Base-by-base conservation (phyloP, 306 rosid genomes). In the Cicer arietinum region DNA sequence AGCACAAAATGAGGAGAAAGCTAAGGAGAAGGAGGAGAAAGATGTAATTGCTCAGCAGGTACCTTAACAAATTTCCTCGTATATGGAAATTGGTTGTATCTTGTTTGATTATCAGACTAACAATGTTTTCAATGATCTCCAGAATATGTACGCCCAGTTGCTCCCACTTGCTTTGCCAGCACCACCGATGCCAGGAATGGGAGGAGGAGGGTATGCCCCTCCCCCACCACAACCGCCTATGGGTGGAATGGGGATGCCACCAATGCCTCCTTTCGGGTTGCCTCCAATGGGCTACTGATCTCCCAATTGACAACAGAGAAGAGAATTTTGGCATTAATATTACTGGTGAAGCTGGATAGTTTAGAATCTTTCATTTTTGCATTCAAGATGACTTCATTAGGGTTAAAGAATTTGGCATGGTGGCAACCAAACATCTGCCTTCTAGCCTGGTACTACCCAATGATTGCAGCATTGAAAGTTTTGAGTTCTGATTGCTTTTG, bases 131-230 rank as follows among this genome's bases (percentile, higher is more conserved):
- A 47, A 59, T 84, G 79, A 42, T 80, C 54, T 85, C 76, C 97
- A 93, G 98, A 93, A 93, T 85, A 91, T 93, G 98, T 91, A 93
- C 71, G 97, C 98, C 69, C 98, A 93, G 80, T 84, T 93, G 87
- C 82, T 93, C 78, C 98, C 98, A 42, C 96, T 83, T 68, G 98
- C 98, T 75, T 84, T 93, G 84, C 98, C 98, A 44, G 98, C 98
- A 56, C 98, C 98, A 16, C 98, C 98, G 7, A 89, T 93, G 88
- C 96, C 91, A 37, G 91, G 92, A 71, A 87, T 89, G 94, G 87
- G 89, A 89, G 87, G 89, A 25, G 96, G 98, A 12, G 89, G 89
- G 60, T 91, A 40, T 53, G 65, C 73, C 7, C 84, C 86, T 9
- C 22, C 78, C n/a, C 85, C 92, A 0, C 91, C 91, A 0, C 87